Evolutionary conservation across 2,329 filamentous ascomycete species (phyloP), one percentile per base, ranked within the genome.

Genomic region (Dissoconium aciculare): DNA sequence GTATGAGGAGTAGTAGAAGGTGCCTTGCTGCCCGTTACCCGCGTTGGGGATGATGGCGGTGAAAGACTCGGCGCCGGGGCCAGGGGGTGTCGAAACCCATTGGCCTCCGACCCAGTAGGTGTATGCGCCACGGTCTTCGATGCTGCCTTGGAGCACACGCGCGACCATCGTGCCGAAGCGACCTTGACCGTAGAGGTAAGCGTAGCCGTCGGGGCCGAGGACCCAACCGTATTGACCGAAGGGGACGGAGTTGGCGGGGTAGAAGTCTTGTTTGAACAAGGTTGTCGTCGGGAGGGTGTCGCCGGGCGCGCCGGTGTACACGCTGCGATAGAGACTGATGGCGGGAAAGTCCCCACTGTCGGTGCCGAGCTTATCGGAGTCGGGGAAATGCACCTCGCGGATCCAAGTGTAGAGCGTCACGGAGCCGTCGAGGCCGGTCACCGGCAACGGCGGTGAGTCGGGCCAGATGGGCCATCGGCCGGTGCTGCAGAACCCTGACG

Each of bases 21-120:
- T 51, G 9, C 47, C 47, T 27, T 52, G 48, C 11, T 44, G 45
- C 10, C 45, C 46, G 9, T 46, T 45, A 12, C 45, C 42, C 9
- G 40, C 46, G 33, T 51, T 51, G 19, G 42, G 27, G 12, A 50
- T 37, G 11, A 36, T 35, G 9, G 42, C 34, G 11, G 11, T 17
- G n/a, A n/a, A n/a, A n/a, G n/a, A n/a, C 11, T 15, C 21, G 25
- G 32, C 28, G 30, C 31, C 32, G 33, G 41, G 34, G 21, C 17
- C 19, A n/a, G 19, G 19, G 8, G 19, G 8, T 8, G 19, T 23
- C 8, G 19, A 8, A n/a, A n/a, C 8, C 19, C 19, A 23, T 8
- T n/a, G 8, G 19, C 8, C 8, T n/a, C 19, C 19, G 19, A n/a
- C n/a, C 19, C 19, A 23, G 19, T 23, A 23, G 19, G 8, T 23